These are phyloP conservation scores for Nymphaea thermarum DNA, from an alignment of 164 flowering plant genomes.

Conservation along the genomic window DNA sequence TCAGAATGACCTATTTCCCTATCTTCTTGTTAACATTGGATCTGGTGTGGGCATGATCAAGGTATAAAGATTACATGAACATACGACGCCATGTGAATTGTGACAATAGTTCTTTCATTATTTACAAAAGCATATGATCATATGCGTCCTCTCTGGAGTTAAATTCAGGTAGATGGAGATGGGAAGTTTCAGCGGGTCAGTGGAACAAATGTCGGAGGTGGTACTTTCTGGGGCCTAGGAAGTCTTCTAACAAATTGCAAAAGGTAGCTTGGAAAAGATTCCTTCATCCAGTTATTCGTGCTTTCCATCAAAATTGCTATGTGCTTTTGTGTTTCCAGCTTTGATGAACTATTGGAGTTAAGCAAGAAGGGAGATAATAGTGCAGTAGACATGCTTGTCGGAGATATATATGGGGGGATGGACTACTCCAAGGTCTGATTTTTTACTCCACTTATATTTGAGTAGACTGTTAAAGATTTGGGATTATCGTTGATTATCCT, in stretches of 20 bases:
- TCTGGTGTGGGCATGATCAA: constrained; percentile 94
- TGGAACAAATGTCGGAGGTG: constrained; percentile 96
- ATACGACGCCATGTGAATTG: no score
- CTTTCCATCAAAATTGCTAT: neutral
- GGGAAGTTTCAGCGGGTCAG: constrained; percentile 82
- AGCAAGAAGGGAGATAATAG: constrained; percentile 95
- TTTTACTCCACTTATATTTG: neutral
- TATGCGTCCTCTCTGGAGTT: neutral
- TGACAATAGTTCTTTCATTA: no score
- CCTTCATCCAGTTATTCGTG: constrained; percentile 15
- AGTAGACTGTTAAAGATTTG: no score
- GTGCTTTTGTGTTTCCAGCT: constrained; percentile 29
- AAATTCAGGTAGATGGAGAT: constrained; percentile 74
- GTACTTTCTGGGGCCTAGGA: constrained; percentile 93
- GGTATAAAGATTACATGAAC: constrained; percentile 20
- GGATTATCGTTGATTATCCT: no score
- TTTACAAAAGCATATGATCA: no score
- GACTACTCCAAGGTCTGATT: constrained; percentile 70
- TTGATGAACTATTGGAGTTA: constrained; percentile 94
- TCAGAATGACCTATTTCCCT: constrained; percentile 85
- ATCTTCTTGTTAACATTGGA: constrained; percentile 94
- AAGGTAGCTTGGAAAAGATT: constrained; percentile 34
- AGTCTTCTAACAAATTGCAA: constrained; percentile 77
- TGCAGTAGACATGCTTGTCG: constrained; percentile 95
- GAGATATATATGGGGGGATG: constrained; percentile 97